Base-by-base conservation (phyloP, 2,329 filamentous ascomycete genomes). In the Phialocephala sp. region DNA sequence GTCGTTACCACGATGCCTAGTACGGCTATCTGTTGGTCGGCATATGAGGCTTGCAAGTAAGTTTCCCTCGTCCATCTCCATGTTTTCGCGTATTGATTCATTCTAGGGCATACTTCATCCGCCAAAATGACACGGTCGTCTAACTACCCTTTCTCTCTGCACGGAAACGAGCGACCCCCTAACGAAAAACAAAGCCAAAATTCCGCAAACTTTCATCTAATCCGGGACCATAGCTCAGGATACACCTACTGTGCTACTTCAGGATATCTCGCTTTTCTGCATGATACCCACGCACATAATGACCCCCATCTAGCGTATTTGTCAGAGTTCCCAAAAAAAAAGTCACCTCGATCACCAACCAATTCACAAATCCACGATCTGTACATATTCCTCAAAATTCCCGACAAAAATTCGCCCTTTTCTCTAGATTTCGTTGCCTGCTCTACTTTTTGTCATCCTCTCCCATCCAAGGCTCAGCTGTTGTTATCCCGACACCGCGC, bases 11-110 rank as follows among this genome's bases (percentile, higher is more conserved):
- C 95, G 1, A 98, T 98, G 91, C 95, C 95, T 22, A 97, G 94
- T 81, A 99, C 95, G 39, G 95, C 95, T n/a, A 99, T 99, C 76
- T 99, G 95, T 84, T 99, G 95, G 95, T 95, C 87, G 45, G 87
- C 87, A 36, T 90, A 90, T 72, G 87, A 90, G 74, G 87, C 87
- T 69, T 89, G 86, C 72, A 90, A 90, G 87, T 89, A 79, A 74
- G 86, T 80, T 24, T 59, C 36, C 9, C 52, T 24, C 15, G 50
- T 35, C 39, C 52, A 27, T 24, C 45, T 52, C 15, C 20, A 41
- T 11, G 6, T 24, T 15, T 8, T 18, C 55, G 43, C 8, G 18
- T 50, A 60, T 64, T 71, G 62, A 71, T 20, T 27, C n/a, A 5
- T 50, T 52, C 24, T 45, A 88, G 85, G 79, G 84, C 86, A 36